Percentiles rank a stretch among this genome's conserved stretches.
Conservation (phyloP, 768 basidiomycete genomes). For the Naematelia aurantialba region DNA sequence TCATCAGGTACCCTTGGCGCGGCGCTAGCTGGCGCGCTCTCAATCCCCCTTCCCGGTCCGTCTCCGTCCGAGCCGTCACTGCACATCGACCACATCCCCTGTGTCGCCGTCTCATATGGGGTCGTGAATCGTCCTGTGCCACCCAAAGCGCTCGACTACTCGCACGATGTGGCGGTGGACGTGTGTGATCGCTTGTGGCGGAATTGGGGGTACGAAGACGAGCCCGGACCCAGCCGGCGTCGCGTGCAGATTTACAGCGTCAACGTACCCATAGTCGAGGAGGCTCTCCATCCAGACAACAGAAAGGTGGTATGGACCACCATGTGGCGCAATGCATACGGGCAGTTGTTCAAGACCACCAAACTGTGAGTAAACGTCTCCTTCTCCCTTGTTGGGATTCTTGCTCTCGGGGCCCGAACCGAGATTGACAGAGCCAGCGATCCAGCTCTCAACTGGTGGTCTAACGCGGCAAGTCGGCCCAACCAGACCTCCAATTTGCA, state of each 20-base stretch:
- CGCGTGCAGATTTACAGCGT: slow-evolving; percentile 59
- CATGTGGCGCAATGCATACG: slow-evolving; percentile 82
- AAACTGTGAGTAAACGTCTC: slow-evolving; percentile 33
- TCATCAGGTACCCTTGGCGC: slow-evolving; percentile 93
- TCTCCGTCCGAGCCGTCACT: slow-evolving; percentile 19
- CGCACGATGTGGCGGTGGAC: slow-evolving; percentile 63
- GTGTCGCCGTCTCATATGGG: slow-evolving; percentile 86
- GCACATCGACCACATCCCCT: slow-evolving; percentile 53
- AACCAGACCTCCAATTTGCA: background rate
- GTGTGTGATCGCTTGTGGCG: slow-evolving; percentile 74
- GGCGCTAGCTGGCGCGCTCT: slow-evolving; percentile 64
- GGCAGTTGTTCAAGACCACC: slow-evolving; percentile 67
- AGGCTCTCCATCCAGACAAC: slow-evolving; percentile 60
- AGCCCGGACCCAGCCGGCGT: slow-evolving; percentile 48
- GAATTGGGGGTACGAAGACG: slow-evolving; percentile 71
- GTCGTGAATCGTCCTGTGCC: slow-evolving; percentile 70
- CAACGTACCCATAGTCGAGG: slow-evolving; percentile 78
- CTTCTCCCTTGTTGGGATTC: background rate
- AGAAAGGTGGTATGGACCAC: slow-evolving; percentile 72
- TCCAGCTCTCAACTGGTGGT: background rate
- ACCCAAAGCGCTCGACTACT: slow-evolving; percentile 60
- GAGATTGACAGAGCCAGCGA: slow-evolving; percentile 1
- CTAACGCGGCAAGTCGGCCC: background rate
- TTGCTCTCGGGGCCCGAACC: background rate
- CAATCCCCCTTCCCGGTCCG: slow-evolving; percentile 50